A percentile compares a stretch with the other conserved stretches of the same genome.
phyloP scores from a whole-genome alignment of 1,139 yeast species.

The Lodderomyces orthopsilosis region DNA sequence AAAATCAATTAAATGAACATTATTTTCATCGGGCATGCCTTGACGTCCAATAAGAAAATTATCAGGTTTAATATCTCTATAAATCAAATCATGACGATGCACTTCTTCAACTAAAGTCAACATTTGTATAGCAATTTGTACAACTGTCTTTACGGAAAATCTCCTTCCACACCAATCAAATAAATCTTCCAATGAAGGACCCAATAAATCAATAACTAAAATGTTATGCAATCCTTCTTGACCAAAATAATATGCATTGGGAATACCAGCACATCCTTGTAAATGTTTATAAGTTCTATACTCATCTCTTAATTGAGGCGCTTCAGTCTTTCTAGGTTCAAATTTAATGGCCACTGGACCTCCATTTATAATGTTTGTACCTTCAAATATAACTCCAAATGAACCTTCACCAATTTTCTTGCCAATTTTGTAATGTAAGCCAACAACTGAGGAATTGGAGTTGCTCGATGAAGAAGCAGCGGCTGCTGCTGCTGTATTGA shows the following conservation, averaged over 20 bases:
- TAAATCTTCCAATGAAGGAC: slow-evolving; percentile 93
- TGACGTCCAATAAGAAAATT: slow-evolving; percentile 83
- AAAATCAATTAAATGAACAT: slow-evolving; percentile 74
- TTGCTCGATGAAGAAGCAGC: slow-evolving; percentile 15
- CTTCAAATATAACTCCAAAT: slow-evolving; percentile 80
- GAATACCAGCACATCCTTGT: slow-evolving; percentile 80
- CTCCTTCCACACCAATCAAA: slow-evolving; percentile 98
- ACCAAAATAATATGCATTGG: slow-evolving; percentile 94
- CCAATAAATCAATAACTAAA: slow-evolving; percentile 86
- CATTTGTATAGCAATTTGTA: slow-evolving; percentile 91
- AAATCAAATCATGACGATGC: slow-evolving; percentile 86
- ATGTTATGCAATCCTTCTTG: slow-evolving; percentile 97
- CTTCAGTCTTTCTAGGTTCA: slow-evolving; percentile 94
- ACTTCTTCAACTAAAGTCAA: slow-evolving; percentile 79
- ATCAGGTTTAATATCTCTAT: slow-evolving; percentile 95
- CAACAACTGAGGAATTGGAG: slow-evolving; percentile 51
- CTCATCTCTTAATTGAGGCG: slow-evolving; percentile 95
- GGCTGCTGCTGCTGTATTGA: slow-evolving; percentile 17
- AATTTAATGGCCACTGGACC: slow-evolving; percentile 73
- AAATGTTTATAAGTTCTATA: slow-evolving; percentile 88
- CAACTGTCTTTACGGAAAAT: slow-evolving; percentile 84
- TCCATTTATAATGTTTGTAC: slow-evolving; percentile 70
- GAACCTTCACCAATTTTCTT: slow-evolving; percentile 86
- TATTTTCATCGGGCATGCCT: slow-evolving; percentile 47
- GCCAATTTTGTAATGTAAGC: slow-evolving; percentile 76